These are phyloP conservation scores for Medicago truncatula DNA, from an alignment of 306 rosid species.

Conservation along the genomic window DNA sequence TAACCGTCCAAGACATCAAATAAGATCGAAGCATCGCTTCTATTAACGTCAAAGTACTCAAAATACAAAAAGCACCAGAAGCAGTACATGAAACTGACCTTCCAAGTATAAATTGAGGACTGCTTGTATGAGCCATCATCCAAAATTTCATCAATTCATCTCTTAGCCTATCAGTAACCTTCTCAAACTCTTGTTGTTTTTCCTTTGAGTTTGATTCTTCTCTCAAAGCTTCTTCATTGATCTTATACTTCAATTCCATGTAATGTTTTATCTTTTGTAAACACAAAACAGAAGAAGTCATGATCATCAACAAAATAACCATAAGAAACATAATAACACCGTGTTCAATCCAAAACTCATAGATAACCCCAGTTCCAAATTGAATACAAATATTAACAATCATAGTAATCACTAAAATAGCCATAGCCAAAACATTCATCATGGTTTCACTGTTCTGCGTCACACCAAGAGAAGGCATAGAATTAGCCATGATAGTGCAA, in stretches of 20 bases:
- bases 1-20: conserved; percentile 58
- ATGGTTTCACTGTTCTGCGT: conserved; percentile 65
- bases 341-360: conserved; percentile 74
- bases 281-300: conserved; percentile 60
- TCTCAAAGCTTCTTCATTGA: conserved; percentile 50
- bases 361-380: conserved; percentile 82
- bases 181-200: neutral
- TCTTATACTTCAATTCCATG: conserved; percentile 57
- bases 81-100: conserved; percentile 88
- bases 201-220: conserved; percentile 38
- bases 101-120: conserved; percentile 89
- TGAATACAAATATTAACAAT: conserved; percentile 79
- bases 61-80: conserved; percentile 79
- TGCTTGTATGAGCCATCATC: conserved; percentile 89
- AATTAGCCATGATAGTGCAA: conserved; percentile 73
- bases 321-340: conserved; percentile 59
- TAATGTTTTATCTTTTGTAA: conserved; percentile 65
- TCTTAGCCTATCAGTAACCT: conserved; percentile 43
- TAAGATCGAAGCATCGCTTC: conserved; percentile 70
- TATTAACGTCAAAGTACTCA: conserved; percentile 59
- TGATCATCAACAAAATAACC: conserved; percentile 66
- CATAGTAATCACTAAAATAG: conserved; percentile 74
- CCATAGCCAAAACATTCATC: conserved; percentile 76
- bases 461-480: conserved; percentile 87
- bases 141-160: conserved; percentile 60